These are phyloP conservation scores for Dioszegia hungarica DNA, from an alignment of 768 basidiomycete species.

Conservation along the genomic window DNA sequence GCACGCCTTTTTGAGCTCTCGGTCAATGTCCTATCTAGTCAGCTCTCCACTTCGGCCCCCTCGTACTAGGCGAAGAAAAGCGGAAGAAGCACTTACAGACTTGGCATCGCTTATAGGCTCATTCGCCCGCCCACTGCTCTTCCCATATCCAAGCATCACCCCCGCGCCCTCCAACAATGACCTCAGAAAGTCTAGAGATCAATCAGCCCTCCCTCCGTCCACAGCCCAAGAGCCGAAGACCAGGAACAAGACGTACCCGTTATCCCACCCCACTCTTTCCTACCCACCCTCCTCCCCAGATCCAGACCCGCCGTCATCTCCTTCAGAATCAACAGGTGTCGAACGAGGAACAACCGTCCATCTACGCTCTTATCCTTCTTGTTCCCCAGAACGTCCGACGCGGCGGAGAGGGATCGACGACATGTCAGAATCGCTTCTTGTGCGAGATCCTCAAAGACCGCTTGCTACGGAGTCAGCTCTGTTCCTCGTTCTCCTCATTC, in stretches of 20 bases:
- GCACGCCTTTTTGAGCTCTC: constrained; percentile 75
- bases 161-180: constrained; percentile 38
- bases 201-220: neutral
- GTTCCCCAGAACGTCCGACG: constrained; percentile 59
- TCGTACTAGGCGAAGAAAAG: neutral
- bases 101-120: constrained; percentile 8
- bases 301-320: constrained; percentile 71
- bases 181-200: constrained; percentile 33
- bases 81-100: neutral
- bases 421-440: constrained; percentile 84
- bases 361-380: constrained; percentile 56
- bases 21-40: constrained; percentile 67
- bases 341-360: constrained; percentile 77
- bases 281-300: constrained; percentile 26
- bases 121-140: constrained; percentile 5
- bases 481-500: too few species aligned
- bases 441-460: constrained; percentile 92
- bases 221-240: neutral
- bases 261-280: constrained; percentile 47
- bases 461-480: constrained; percentile 59
- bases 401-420: constrained; percentile 70
- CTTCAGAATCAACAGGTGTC: constrained; percentile 85
- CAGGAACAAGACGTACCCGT: constrained; percentile 18
- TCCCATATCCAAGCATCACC: constrained; percentile 39
- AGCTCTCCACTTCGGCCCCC: too few species aligned